A percentile compares a stretch with the other conserved stretches of the same genome.
Conservation (phyloP, 176 grass and related monocot species). For the Thalia dealbata region DNA sequence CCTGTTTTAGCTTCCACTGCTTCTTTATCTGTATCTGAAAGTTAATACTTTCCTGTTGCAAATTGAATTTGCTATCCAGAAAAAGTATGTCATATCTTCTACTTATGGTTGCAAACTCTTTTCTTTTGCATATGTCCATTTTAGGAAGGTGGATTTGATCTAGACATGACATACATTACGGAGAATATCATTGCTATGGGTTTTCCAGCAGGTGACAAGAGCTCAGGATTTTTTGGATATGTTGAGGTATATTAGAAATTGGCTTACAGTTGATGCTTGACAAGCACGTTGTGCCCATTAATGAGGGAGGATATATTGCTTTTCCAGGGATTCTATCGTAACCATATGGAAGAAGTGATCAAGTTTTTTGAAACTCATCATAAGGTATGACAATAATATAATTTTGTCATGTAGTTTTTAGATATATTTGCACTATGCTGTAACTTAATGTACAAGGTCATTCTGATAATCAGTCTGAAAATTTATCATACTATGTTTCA, state of each 20-base stretch:
- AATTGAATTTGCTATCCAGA: not conserved
- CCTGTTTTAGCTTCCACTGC: not conserved
- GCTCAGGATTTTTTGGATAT: slow-evolving; percentile 98
- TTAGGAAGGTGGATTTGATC: slow-evolving; percentile 99
- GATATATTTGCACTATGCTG: no score
- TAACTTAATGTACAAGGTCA: no score
- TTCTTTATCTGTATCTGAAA: not conserved
- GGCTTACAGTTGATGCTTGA: not conserved
- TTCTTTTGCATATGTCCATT: slow-evolving; percentile 3
- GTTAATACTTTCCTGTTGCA: not conserved
- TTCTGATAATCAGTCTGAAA: not conserved
- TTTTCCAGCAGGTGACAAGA: slow-evolving; percentile 96
- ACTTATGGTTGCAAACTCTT: not conserved
- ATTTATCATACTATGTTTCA: not conserved
- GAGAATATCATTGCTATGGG: slow-evolving; percentile 99
- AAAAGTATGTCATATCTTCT: not conserved
- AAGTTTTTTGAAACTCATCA: slow-evolving; percentile 98
- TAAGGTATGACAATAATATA: slow-evolving; percentile 48
- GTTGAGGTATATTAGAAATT: slow-evolving; percentile 66
- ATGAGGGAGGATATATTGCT: not conserved
- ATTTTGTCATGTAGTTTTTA: slow-evolving; percentile 6
- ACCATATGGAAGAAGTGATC: slow-evolving; percentile 99
- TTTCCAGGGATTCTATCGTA: slow-evolving; percentile 90
- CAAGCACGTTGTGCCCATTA: not conserved
- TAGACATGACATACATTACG: slow-evolving; percentile 99